These are phyloP conservation scores for Pachyrhizus erosus DNA, from an alignment of 306 rosid species.

Conservation along the genomic window DNA sequence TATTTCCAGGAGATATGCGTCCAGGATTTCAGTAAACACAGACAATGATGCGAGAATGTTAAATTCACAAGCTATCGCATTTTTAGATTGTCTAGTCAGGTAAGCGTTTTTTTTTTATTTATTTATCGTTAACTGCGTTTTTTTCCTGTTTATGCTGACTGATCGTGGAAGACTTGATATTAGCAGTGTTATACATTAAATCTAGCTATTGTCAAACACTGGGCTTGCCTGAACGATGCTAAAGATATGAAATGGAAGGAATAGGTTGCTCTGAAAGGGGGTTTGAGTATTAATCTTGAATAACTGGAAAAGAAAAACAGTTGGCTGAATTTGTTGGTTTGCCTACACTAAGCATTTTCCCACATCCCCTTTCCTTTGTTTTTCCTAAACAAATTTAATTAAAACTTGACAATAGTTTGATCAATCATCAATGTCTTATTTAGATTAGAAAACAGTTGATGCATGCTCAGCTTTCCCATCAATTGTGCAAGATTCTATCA, in stretches of 20 bases:
- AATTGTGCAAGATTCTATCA: slow-evolving; percentile 1
- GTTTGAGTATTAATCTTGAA: slow-evolving; percentile 20
- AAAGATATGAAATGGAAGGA: slow-evolving; percentile 7
- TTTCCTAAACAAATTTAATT: slow-evolving; percentile 19
- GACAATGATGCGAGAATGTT: slow-evolving; percentile 57
- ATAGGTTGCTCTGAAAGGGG: background rate
- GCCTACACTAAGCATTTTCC: background rate
- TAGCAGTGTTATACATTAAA: slow-evolving; percentile 21
- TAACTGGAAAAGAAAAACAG: slow-evolving; percentile 16
- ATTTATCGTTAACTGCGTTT: background rate
- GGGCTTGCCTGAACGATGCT: background rate
- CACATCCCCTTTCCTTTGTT: slow-evolving; percentile 17
- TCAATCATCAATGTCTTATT: background rate
- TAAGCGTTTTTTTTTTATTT: slow-evolving; percentile 40
- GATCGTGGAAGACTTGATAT: slow-evolving; percentile 3
- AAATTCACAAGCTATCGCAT: slow-evolving; percentile 59
- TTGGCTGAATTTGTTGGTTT: slow-evolving; percentile 1
- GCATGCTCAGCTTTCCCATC: slow-evolving; percentile 2
- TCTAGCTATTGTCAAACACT: slow-evolving; percentile 10
- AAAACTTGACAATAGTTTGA: background rate
- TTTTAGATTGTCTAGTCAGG: slow-evolving; percentile 70
- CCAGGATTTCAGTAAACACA: slow-evolving; percentile 48
- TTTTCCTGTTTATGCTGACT: background rate
- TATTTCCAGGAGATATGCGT: slow-evolving; percentile 69
- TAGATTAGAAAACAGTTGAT: slow-evolving; percentile 9